Conservation (phyloP, 2,329 filamentous ascomycete genomes). For the Apiospora hydei region DNA sequence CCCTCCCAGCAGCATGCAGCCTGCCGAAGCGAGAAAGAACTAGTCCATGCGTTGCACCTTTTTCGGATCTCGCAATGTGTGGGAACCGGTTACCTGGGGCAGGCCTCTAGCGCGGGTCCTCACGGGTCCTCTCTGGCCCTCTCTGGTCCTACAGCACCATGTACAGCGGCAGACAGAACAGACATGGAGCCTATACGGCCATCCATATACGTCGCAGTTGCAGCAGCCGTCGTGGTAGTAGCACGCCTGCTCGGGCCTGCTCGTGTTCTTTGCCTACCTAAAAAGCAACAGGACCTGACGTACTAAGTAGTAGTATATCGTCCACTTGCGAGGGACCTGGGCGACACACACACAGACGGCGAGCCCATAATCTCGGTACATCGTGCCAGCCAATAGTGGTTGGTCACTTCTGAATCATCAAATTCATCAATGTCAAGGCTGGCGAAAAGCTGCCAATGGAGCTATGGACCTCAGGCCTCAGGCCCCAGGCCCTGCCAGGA, state of each 20-base stretch:
- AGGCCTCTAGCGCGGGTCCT: conserved; percentile 8
- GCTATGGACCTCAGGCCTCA: no score
- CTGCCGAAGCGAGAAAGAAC: conserved; percentile 19
- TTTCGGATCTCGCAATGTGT: conserved; percentile 23
- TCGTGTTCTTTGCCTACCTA: background rate
- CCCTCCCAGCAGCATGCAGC: conserved; percentile 15
- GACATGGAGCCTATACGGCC: background rate
- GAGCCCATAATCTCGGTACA: conserved; percentile 13
- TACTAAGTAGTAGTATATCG: background rate
- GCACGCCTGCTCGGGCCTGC: background rate
- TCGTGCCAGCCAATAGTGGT: background rate
- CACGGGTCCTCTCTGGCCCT: background rate
- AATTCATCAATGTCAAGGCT: background rate
- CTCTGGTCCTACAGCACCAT: background rate
- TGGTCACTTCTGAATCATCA: background rate
- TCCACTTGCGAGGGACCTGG: background rate
- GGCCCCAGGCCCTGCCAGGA: background rate
- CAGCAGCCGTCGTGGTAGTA: background rate
- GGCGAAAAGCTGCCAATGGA: no score
- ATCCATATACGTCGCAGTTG: conserved; percentile 7
- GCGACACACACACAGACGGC: background rate
- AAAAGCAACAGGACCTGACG: background rate
- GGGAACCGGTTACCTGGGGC: conserved; percentile 23
- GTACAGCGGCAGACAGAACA: background rate
- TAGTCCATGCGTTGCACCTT: conserved; percentile 21